These are phyloP conservation scores for Cryptococcus sp. DNA, from an alignment of 1,284 basidiomycete genomes.

Conservation along the genomic window DNA sequence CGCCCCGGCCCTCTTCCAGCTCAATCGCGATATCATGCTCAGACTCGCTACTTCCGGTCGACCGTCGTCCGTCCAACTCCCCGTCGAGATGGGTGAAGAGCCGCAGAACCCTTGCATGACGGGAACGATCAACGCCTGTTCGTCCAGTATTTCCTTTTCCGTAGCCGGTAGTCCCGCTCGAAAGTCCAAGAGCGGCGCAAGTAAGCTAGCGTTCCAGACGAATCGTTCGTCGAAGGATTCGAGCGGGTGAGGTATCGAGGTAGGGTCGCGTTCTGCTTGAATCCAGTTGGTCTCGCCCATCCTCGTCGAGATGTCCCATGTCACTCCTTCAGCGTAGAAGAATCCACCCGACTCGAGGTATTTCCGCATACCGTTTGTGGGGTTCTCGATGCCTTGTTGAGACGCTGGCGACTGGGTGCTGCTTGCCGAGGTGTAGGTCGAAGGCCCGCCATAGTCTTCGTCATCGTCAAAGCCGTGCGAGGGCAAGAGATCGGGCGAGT, in stretches of 20 bases:
- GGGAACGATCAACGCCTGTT: slow-evolving; percentile 53
- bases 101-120: slow-evolving; percentile 91
- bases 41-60: slow-evolving; percentile 50
- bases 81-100: slow-evolving; percentile 37
- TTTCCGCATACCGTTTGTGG: slow-evolving; percentile 82
- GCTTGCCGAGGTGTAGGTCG: slow-evolving; percentile 1
- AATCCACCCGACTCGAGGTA: slow-evolving; percentile 88
- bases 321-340: slow-evolving; percentile 76
- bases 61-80: slow-evolving; percentile 53
- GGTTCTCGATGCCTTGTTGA: slow-evolving; percentile 65
- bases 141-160: slow-evolving; percentile 37
- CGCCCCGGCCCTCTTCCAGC: slow-evolving; percentile 93
- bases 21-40: slow-evolving; percentile 75
- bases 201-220: slow-evolving; percentile 42
- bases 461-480: slow-evolving; percentile 14
- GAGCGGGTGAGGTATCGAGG: slow-evolving; percentile 49
- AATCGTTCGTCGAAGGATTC: slow-evolving; percentile 72
- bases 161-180: slow-evolving; percentile 47
- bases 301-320: slow-evolving; percentile 84
- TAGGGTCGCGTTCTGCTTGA: slow-evolving; percentile 25
- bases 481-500: slow-evolving; percentile 32
- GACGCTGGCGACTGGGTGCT: slow-evolving; percentile 37
- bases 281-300: slow-evolving; percentile 59
- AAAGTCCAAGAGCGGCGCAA: slow-evolving; percentile 42
- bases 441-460: slow-evolving; percentile 19